Conservation (phyloP, 2,329 filamentous ascomycete genomes). For the Ceratocystiopsis sp. region DNA sequence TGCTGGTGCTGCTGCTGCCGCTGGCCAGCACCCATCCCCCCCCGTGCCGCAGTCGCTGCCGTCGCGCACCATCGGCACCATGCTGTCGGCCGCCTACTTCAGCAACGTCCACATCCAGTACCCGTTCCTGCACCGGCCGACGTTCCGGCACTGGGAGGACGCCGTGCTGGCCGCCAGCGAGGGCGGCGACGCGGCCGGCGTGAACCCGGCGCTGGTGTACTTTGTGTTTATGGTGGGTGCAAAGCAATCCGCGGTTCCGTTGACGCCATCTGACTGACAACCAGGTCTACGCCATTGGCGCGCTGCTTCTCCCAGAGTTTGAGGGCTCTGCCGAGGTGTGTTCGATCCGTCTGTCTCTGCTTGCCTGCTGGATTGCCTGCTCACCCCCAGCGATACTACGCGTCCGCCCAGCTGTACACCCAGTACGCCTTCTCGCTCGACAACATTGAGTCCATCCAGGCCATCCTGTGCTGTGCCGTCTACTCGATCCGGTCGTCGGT, state of each 20-base stretch:
- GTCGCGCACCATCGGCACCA: constrained; percentile 4
- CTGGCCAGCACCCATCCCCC: no score
- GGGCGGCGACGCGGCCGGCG: neutral
- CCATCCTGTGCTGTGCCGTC: constrained; percentile 15
- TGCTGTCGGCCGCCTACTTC: constrained; percentile 16
- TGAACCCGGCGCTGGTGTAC: neutral
- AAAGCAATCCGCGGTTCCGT: no score
- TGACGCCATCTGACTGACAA: no score
- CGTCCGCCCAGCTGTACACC: neutral
- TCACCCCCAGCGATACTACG: no score
- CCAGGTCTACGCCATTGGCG: constrained; percentile 1
- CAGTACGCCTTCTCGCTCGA: neutral
- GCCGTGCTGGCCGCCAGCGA: neutral
- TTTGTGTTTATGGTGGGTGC: neutral
- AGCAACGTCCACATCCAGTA: constrained; percentile 18
- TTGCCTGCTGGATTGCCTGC: no score
- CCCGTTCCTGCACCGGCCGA: constrained; percentile 17
- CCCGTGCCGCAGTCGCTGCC: constrained; percentile 7
- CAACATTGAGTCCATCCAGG: constrained; percentile 16
- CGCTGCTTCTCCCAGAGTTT: neutral
- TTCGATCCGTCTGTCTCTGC: no score
- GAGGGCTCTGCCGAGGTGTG: no score
- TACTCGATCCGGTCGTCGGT: constrained; percentile 15
- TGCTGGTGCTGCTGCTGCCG: no score
- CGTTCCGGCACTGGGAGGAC: constrained; percentile 4